phyloP scores from a whole-genome alignment of 164 flowering plant genomes.

The Aristolochia contorta region DNA sequence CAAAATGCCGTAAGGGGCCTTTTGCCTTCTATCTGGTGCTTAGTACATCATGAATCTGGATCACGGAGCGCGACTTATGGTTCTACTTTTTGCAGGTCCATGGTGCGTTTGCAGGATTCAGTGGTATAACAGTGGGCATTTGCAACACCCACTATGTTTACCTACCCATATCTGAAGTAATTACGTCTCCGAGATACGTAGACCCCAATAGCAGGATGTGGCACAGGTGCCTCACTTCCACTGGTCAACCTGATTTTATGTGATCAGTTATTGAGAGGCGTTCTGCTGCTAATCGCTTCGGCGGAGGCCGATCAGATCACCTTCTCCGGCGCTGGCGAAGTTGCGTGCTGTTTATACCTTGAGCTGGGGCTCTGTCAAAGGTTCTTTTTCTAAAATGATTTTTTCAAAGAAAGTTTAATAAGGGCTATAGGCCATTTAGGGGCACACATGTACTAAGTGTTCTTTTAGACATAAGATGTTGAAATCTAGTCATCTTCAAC shows the following conservation, averaged over 20 bases:
- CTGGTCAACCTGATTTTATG: conserved; percentile 46
- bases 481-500: no score
- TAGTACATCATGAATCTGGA: background rate
- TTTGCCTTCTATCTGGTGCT: background rate
- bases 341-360: background rate
- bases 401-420: no score
- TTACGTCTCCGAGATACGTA: conserved; percentile 28
- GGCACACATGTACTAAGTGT: no score
- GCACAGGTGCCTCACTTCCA: conserved; percentile 46
- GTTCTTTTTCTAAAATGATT: no score
- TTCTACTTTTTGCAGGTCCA: conserved; percentile 26
- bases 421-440: no score
- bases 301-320: background rate
- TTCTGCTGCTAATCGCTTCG: background rate
- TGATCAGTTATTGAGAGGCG: background rate
- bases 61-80: background rate
- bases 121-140: conserved; percentile 41
- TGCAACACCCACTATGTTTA: conserved; percentile 44
- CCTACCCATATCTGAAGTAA: conserved; percentile 43
- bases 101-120: conserved; percentile 47
- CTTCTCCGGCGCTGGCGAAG: background rate
- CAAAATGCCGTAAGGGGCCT: conserved; percentile 41
- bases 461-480: no score
- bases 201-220: conserved; percentile 48
- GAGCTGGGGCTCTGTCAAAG: no score